A percentile compares a stretch with the other conserved stretches of the same genome.
Conservation (phyloP, 176 grass and related monocot genomes). For the Coix lacrymajobi region DNA sequence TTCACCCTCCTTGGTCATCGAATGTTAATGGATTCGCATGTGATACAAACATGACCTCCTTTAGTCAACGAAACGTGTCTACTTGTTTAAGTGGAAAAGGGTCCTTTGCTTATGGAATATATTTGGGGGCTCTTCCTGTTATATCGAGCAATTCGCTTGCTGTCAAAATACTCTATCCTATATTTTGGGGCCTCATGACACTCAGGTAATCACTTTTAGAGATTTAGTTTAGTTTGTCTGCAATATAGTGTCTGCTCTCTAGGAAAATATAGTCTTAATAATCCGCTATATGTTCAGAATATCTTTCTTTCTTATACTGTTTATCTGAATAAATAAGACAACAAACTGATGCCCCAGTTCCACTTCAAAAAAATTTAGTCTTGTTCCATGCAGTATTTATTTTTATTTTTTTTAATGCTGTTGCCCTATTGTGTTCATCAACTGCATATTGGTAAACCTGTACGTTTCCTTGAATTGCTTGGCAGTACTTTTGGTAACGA, state of each 20-base stretch:
- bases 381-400: neutral
- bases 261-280: neutral
- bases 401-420: neutral
- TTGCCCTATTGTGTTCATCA: neutral
- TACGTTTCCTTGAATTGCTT: neutral
- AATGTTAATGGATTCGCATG: constrained; percentile 41
- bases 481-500: constrained; percentile 93
- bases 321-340: neutral
- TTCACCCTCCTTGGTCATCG: constrained; percentile 33
- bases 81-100: constrained; percentile 63
- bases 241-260: neutral
- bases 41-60: constrained; percentile 35
- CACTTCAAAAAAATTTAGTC: neutral
- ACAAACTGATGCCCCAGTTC: neutral
- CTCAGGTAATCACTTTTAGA: constrained; percentile 62
- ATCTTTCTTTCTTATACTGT: neutral
- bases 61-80: constrained; percentile 43
- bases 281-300: neutral
- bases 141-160: constrained; percentile 87
- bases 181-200: constrained; percentile 99
- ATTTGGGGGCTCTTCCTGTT: constrained; percentile 79
- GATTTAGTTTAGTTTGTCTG: neutral
- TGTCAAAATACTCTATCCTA: constrained; percentile 91
- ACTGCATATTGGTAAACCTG: neutral
- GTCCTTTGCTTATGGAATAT: constrained; percentile 72